phyloP scores from a whole-genome alignment of 805 yeast species.

The Priceomyces haplophilus region DNA sequence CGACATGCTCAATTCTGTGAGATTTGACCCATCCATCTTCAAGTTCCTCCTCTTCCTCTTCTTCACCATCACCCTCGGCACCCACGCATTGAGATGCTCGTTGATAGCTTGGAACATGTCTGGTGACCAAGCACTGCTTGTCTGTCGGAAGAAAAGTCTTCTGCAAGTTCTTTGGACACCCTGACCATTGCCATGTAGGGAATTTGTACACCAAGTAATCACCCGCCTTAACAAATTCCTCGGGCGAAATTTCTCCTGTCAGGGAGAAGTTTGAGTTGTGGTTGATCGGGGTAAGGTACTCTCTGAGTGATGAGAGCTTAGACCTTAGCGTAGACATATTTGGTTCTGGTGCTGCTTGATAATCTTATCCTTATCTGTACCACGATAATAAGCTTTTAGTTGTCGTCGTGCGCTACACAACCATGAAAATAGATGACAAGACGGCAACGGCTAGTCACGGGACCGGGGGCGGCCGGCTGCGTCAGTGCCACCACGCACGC shows the following conservation, averaged over 20 bases:
- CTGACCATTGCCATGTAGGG: constrained; percentile 94
- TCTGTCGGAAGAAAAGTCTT: constrained; percentile 78
- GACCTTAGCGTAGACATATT: constrained; percentile 50
- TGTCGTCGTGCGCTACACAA: too few relatives aligned
- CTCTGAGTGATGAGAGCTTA: constrained; percentile 78
- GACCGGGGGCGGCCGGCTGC: too few relatives aligned
- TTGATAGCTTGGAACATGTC: constrained; percentile 81
- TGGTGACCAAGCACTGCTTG: constrained; percentile 83
- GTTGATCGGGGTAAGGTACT: constrained; percentile 86
- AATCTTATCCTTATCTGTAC: constrained; percentile 1
- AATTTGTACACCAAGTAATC: constrained; percentile 87
- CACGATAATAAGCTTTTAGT: background rate
- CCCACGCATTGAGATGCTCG: constrained; percentile 61
- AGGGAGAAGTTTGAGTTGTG: constrained; percentile 79
- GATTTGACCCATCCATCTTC: constrained; percentile 62
- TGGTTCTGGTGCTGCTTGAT: background rate
- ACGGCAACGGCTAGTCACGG: too few relatives aligned
- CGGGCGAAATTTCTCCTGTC: constrained; percentile 94
- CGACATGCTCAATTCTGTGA: constrained; percentile 19
- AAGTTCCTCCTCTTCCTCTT: constrained; percentile 29
- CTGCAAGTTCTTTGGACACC: constrained; percentile 30
- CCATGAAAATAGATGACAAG: too few relatives aligned
- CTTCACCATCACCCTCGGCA: constrained; percentile 37
- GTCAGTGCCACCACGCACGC: too few relatives aligned
- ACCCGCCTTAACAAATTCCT: constrained; percentile 91